A percentile compares a stretch with the other conserved stretches of the same genome.
These are phyloP conservation scores for Plectosphaerella sp. DNA, from an alignment of 2,329 filamentous ascomycete genomes.

Conservation along the genomic window DNA sequence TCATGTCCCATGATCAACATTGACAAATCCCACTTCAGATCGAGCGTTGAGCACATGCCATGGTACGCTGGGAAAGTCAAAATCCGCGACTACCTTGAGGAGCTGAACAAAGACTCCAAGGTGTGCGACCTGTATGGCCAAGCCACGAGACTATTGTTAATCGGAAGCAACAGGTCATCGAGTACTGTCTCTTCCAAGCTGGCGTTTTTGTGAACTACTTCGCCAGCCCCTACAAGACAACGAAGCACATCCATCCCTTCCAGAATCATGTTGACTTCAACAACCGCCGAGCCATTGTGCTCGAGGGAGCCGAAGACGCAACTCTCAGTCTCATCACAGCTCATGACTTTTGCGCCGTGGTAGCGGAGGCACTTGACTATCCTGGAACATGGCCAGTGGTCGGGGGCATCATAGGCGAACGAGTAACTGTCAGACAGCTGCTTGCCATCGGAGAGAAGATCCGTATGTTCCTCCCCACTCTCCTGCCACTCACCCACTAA, in stretches of 20 bases:
- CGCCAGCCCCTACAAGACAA: slow-evolving; percentile 41
- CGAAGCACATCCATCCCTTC: slow-evolving; percentile 36
- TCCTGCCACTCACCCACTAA: slow-evolving; percentile 19
- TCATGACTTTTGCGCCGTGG: slow-evolving; percentile 34
- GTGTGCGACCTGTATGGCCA: slow-evolving; percentile 5
- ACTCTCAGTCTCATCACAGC: slow-evolving; percentile 38
- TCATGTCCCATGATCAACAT: neutral
- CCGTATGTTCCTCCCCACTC: slow-evolving; percentile 13
- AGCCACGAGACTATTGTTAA: neutral
- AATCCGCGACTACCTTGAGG: slow-evolving; percentile 42
- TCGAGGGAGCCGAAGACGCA: slow-evolving; percentile 36
- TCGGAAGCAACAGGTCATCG: slow-evolving; percentile 36
- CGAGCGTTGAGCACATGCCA: slow-evolving; percentile 28
- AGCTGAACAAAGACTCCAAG: slow-evolving; percentile 43
- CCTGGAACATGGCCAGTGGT: slow-evolving; percentile 35
- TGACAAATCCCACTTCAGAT: neutral
- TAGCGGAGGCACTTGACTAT: slow-evolving; percentile 36
- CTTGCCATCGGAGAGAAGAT: slow-evolving; percentile 34
- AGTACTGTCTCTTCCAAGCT: slow-evolving; percentile 53
- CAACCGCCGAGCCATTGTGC: slow-evolving; percentile 33
- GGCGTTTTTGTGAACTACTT: slow-evolving; percentile 53
- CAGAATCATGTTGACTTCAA: slow-evolving; percentile 34
- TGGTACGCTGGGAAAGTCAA: slow-evolving; percentile 48
- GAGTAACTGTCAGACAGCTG: slow-evolving; percentile 28
- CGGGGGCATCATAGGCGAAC: slow-evolving; percentile 34